Evolutionary conservation across 1,284 basidiomycete species (phyloP).

Genomic region (Pascua sp.): DNA sequence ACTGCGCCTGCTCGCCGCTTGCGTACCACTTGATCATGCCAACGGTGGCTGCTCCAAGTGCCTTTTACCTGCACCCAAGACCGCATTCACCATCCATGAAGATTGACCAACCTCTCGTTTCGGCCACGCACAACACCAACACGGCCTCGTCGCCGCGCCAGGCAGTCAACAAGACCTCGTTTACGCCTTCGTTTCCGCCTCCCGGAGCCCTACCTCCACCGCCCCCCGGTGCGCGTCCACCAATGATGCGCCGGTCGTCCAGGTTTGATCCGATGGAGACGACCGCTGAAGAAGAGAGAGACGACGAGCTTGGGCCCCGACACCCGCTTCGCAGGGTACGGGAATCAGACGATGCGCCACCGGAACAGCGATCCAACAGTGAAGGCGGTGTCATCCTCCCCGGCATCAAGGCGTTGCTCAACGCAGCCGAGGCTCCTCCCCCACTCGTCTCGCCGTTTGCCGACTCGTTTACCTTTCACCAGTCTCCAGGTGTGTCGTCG

Average conservation of each 20-base stretch:
- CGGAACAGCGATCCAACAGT: background rate
- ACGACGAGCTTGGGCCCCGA: slow-evolving; percentile 36
- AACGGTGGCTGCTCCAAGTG: background rate
- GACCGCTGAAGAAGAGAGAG: slow-evolving; percentile 30
- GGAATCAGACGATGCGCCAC: slow-evolving; percentile 12
- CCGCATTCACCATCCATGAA: slow-evolving; percentile 2
- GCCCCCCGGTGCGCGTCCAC: slow-evolving; percentile 18
- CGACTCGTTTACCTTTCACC: slow-evolving; percentile 11
- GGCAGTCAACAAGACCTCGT: background rate
- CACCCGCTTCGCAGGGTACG: slow-evolving; percentile 38
- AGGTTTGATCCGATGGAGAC: slow-evolving; percentile 43
- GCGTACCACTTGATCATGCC: slow-evolving; percentile 2
- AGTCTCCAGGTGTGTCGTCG: slow-evolving; percentile 31
- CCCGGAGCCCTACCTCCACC: background rate
- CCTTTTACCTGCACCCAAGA: background rate
- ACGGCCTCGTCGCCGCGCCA: background rate
- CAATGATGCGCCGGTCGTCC: slow-evolving; percentile 23
- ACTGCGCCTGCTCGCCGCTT: too few species aligned
- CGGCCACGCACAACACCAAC: background rate
- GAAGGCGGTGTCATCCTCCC: slow-evolving; percentile 29
- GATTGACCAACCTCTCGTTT: background rate
- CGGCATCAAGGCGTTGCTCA: slow-evolving; percentile 31
- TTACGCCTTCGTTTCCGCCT: background rate
- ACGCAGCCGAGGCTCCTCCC: slow-evolving; percentile 19
- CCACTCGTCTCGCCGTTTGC: slow-evolving; percentile 20